A percentile compares a stretch with the other conserved stretches of the same genome.
Conservation (phyloP, 345 rosid genomes). For the Dipteronia dyeriana region DNA sequence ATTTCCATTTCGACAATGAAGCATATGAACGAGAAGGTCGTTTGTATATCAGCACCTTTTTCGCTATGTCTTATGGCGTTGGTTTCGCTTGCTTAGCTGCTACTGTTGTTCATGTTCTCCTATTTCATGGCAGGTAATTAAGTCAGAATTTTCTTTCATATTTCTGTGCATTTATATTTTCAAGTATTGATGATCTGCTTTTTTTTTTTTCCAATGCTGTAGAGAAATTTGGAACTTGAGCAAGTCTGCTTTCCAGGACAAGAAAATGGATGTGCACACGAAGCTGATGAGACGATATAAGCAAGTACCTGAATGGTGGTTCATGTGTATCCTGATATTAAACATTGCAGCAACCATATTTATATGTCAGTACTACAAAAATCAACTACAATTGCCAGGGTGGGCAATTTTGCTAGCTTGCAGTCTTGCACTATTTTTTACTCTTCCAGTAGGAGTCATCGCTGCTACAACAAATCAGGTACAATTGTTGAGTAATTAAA, state of each 20-base stretch:
- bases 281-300: constrained; percentile 69
- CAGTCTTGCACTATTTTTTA: constrained; percentile 70
- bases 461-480: constrained; percentile 80
- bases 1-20: constrained; percentile 48
- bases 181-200: constrained; percentile 33
- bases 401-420: constrained; percentile 90
- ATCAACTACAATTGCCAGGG: constrained; percentile 82
- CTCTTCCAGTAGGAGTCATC: constrained; percentile 83
- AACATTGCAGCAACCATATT: constrained; percentile 53
- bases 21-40: constrained; percentile 60
- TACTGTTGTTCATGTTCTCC: constrained; percentile 62
- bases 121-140: constrained; percentile 68
- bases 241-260: constrained; percentile 59
- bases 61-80: constrained; percentile 52
- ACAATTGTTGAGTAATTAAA: too few species aligned
- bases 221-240: constrained; percentile 62
- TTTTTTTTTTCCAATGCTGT: background rate
- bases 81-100: constrained; percentile 61
- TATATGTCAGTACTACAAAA: constrained; percentile 56
- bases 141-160: constrained; percentile 17
- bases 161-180: constrained; percentile 27
- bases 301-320: constrained; percentile 87
- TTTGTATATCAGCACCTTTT: constrained; percentile 55
- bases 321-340: constrained; percentile 49
- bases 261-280: constrained; percentile 62